Percentiles rank a stretch among this genome's conserved stretches.
These are phyloP conservation scores for Amylocystis lapponica DNA, from an alignment of 768 basidiomycete genomes.

Conservation along the genomic window DNA sequence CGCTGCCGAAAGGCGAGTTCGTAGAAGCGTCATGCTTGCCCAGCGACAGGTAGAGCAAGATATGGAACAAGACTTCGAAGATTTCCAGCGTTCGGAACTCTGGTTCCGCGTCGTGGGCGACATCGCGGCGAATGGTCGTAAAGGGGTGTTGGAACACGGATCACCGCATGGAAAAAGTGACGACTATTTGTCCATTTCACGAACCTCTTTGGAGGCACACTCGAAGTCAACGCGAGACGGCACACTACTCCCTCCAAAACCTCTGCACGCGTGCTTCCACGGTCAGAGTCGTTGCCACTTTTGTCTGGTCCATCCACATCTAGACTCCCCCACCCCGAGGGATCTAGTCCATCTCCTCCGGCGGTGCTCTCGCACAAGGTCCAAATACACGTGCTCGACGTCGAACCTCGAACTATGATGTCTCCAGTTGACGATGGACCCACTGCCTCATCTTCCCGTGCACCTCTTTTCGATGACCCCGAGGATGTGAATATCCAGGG, in stretches of 20 bases:
- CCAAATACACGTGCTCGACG: too few relatives aligned
- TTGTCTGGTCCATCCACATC: too few relatives aligned
- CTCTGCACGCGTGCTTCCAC: too few relatives aligned
- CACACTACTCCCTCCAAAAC: too few relatives aligned
- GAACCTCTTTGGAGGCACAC: not conserved
- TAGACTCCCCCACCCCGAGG: too few relatives aligned
- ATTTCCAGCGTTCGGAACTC: conserved; percentile 82
- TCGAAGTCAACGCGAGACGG: too few relatives aligned
- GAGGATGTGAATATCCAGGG: conserved; percentile 49
- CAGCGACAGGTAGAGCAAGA: conserved; percentile 82
- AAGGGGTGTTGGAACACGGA: conserved; percentile 3
- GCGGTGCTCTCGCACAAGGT: too few relatives aligned
- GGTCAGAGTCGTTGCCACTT: too few relatives aligned
- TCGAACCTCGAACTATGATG: conserved; percentile 83
- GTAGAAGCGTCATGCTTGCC: conserved; percentile 74
- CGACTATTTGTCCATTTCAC: not conserved
- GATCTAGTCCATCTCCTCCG: too few relatives aligned
- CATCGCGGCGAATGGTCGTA: conserved; percentile 33
- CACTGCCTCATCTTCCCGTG: conserved; percentile 47
- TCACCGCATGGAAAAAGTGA: not conserved
- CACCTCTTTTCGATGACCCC: conserved; percentile 78
- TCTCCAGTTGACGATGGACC: conserved; percentile 52
- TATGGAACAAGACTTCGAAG: conserved; percentile 88
- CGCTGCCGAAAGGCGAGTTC: conserved; percentile 48
- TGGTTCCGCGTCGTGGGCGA: conserved; percentile 89